Evolutionary conservation across 257 asterid species (phyloP), one percentile per base, ranked within the genome.

Genomic region (Lantana camara): DNA sequence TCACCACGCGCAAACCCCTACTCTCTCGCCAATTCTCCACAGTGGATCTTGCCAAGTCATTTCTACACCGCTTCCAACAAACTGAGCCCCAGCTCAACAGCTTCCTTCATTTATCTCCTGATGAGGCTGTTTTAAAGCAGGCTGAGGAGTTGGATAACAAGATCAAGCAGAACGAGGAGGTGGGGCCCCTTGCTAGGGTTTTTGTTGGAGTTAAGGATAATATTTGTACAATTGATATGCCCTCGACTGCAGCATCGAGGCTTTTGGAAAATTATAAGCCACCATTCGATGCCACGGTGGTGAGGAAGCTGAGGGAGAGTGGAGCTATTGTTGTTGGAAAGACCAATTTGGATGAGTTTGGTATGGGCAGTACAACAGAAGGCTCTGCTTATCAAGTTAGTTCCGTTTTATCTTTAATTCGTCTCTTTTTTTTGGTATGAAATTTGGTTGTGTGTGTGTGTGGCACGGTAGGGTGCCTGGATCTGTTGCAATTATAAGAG

Each of bases 331-430:
- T 94, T 42, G 81, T 94, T 51, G 97, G 99, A 57, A 94, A 94
- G 84, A 94, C 96, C 15, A 94, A 94, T 76, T 54, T 94, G 89
- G 99, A 94, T 76, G 99, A 94, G 79, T 94, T 90, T 83, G 99
- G 99, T 11, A 94, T 94, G 99, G 97, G 99, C 16, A 94, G 97
- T 70, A 85, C 99, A 16, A 94, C 97, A 3, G 97, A 94, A 77
- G 86, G 76, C 23, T 94, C 99, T 60, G 96, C 88, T 62, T 94
- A 82, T 74, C 95, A 94, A 78, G 97, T 86, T 44, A 60, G 72
- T 60, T 30, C 24, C 9, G 17, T 4, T 27, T 12, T 57, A 47
- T 23, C 9, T 22, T 38, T 35, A 2, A 4, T 37, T 10, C 2
- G 15, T 10, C 29, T 14, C 47, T 47, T 17, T 23, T 30, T 56